These are phyloP conservation scores for Piper longum DNA, from an alignment of 164 flowering plant species.

Conservation along the genomic window DNA sequence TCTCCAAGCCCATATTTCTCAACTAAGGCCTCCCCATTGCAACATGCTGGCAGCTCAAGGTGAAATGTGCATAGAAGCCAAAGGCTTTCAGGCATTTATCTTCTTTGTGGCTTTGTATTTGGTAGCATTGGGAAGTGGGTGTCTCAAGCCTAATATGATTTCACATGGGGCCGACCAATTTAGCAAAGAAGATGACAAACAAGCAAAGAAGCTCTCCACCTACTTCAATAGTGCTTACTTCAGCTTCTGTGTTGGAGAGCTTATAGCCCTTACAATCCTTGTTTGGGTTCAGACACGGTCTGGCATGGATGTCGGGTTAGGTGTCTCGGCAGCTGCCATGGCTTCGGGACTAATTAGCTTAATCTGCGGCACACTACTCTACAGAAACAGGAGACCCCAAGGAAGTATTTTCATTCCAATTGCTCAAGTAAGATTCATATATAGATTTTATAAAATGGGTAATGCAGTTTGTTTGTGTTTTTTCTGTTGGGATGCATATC, in stretches of 20 bases:
- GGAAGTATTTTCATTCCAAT: slow-evolving; percentile 81
- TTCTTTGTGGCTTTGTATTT: slow-evolving; percentile 49
- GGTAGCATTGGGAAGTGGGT: slow-evolving; percentile 90
- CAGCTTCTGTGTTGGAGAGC: slow-evolving; percentile 80
- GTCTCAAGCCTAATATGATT: slow-evolving; percentile 85
- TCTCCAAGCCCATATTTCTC: slow-evolving; percentile 85
- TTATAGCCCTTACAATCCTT: slow-evolving; percentile 67
- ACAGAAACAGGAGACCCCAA: slow-evolving; percentile 63
- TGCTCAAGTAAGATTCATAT: slow-evolving; percentile 46
- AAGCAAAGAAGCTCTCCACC: slow-evolving; percentile 56
- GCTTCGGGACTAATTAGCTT: slow-evolving; percentile 57
- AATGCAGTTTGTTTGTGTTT: background rate
- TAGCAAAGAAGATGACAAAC: slow-evolving; percentile 27
- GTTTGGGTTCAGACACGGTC: slow-evolving; percentile 88
- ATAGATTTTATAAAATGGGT: background rate
- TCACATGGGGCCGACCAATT: slow-evolving; percentile 95
- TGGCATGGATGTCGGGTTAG: slow-evolving; percentile 90
- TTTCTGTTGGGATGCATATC: no score
- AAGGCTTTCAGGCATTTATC: slow-evolving; percentile 37
- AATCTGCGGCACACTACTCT: slow-evolving; percentile 53
- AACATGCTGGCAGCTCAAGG: slow-evolving; percentile 24
- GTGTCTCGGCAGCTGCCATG: slow-evolving; percentile 82
- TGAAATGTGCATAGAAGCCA: slow-evolving; percentile 25
- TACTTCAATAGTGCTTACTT: slow-evolving; percentile 89
- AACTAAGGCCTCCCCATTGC: slow-evolving; percentile 70